Evolutionary conservation across 108 stramenopile species (phyloP).

Genomic region (Skeletonema grethae): DNA sequence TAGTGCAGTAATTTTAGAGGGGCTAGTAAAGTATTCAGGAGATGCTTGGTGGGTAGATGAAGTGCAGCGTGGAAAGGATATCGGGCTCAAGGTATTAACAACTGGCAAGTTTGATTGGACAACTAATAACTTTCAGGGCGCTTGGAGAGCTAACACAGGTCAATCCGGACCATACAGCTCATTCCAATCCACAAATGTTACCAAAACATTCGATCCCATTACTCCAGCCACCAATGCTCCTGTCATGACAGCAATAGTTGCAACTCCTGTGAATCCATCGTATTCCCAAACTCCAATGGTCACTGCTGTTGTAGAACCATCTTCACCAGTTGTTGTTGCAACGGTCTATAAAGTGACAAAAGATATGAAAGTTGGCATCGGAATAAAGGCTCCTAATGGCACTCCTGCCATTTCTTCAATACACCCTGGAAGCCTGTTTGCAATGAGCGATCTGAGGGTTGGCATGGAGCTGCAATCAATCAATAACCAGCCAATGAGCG

Average conservation of each 20-base stretch:
- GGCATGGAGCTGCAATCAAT: background rate
- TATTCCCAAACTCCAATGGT: background rate
- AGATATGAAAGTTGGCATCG: background rate
- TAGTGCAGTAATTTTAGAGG: conserved; percentile 15
- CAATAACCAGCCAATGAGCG: background rate
- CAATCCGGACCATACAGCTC: conserved; percentile 11
- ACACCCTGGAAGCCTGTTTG: background rate
- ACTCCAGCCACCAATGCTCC: too few species aligned
- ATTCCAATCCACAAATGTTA: conserved; percentile 15
- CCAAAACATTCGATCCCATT: background rate
- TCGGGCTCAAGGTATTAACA: conserved; percentile 27
- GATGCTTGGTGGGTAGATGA: conserved; percentile 41
- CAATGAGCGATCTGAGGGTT: background rate
- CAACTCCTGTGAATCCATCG: background rate
- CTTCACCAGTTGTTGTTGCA: background rate
- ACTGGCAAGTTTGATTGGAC: conserved; percentile 29
- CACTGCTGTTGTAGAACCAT: background rate
- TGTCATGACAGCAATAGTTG: background rate
- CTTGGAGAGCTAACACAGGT: conserved; percentile 31
- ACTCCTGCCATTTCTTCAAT: background rate
- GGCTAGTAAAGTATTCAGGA: conserved; percentile 19
- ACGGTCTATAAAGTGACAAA: background rate
- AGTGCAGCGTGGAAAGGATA: conserved; percentile 17
- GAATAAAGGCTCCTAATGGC: conserved; percentile 5
- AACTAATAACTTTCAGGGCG: conserved; percentile 24